Evolutionary conservation across 192 early-diverging fungal species (phyloP).

Genomic region (Dispira parvispora): DNA sequence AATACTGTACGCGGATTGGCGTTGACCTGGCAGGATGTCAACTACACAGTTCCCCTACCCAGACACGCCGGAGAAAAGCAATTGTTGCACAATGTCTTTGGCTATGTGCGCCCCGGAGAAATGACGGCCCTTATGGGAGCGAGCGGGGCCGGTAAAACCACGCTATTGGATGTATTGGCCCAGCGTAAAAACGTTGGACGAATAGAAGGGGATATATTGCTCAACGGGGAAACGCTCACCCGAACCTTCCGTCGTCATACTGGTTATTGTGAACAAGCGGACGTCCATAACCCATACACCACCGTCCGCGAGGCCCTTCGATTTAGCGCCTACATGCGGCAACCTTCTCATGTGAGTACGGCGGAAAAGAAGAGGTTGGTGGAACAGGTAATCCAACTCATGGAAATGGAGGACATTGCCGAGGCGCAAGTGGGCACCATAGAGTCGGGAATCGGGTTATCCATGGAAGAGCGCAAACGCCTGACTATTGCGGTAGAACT

Average conservation of each 20-base stretch:
- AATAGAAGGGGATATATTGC: constrained; percentile 48
- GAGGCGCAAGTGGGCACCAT: constrained; percentile 55
- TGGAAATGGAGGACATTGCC: constrained; percentile 57
- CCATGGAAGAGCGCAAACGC: constrained; percentile 68
- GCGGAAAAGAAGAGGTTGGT: constrained; percentile 53
- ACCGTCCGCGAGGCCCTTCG: constrained; percentile 51
- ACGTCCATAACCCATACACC: constrained; percentile 52
- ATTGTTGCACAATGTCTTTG: constrained; percentile 44
- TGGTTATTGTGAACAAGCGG: constrained; percentile 75
- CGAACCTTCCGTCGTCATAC: constrained; percentile 48
- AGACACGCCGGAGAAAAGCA: constrained; percentile 27
- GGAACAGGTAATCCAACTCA: constrained; percentile 51
- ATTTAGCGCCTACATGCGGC: constrained; percentile 49
- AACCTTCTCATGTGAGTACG: constrained; percentile 41
- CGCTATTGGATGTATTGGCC: constrained; percentile 53
- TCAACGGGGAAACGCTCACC: constrained; percentile 36
- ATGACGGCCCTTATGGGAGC: constrained; percentile 73
- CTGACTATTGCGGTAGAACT: constrained; percentile 71
- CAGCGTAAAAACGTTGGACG: constrained; percentile 56
- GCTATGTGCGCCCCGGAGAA: constrained; percentile 56
- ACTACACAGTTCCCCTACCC: constrained; percentile 32
- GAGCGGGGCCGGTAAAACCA: constrained; percentile 54
- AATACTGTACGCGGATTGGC: constrained; percentile 33
- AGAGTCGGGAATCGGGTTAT: constrained; percentile 53
- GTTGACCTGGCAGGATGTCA: constrained; percentile 45